Conservation (phyloP, 768 basidiomycete species). For the Leccinellum rugosiceps region DNA sequence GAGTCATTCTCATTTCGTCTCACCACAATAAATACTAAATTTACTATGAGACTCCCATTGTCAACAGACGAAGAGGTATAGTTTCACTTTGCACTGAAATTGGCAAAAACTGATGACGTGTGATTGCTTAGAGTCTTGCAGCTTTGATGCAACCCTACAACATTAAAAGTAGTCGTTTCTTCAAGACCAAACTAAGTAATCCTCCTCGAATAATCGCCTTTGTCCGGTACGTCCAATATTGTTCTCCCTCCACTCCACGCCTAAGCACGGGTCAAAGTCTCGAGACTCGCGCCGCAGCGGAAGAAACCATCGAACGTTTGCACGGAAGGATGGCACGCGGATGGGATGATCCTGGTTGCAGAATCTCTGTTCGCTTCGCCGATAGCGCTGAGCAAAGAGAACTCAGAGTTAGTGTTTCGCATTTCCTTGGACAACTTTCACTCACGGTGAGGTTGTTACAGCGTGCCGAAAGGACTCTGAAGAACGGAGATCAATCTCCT, state of each 20-base stretch:
- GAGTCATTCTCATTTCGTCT: conserved; percentile 7
- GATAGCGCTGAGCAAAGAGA: conserved; percentile 78
- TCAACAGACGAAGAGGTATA: conserved; percentile 62
- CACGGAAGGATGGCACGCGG: conserved; percentile 81
- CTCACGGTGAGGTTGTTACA: conserved; percentile 25
- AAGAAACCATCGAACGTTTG: conserved; percentile 72
- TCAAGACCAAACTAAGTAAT: conserved; percentile 72
- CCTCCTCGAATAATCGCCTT: conserved; percentile 81
- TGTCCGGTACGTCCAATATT: conserved; percentile 51
- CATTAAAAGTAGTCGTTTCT: conserved; percentile 75
- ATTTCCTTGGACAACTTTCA: not conserved
- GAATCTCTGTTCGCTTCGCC: conserved; percentile 78
- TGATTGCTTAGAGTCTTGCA: conserved; percentile 46
- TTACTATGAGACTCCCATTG: conserved; percentile 52
- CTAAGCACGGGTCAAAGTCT: conserved; percentile 41
- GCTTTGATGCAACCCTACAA: conserved; percentile 66
- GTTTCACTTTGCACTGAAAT: not conserved
- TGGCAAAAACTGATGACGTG: not conserved
- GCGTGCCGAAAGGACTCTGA: conserved; percentile 58
- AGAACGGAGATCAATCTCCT: conserved; percentile 62
- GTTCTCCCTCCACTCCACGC: not conserved
- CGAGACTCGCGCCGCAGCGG: conserved; percentile 67
- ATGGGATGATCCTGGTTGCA: conserved; percentile 70
- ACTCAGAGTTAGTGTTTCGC: conserved; percentile 51
- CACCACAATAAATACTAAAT: not conserved